Evolutionary conservation across 805 yeast genomes (phyloP), one percentile per base, ranked within the genome.

Genomic region (Yarrowia hollandica): DNA sequence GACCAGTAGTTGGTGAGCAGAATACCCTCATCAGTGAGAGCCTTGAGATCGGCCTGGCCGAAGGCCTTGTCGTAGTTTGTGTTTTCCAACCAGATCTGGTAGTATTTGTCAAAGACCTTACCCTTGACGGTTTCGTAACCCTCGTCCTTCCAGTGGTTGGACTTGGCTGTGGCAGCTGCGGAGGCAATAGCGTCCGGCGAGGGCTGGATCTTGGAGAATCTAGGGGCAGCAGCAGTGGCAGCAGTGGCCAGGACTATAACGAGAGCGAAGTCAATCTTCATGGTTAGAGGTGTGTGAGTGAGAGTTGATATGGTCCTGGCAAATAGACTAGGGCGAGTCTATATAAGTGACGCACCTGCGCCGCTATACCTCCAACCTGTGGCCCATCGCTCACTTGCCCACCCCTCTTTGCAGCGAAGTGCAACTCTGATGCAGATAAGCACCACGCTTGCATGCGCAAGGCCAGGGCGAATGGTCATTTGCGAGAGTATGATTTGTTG

Each of bases 1-100:
- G 78, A 77, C 75, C 79, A 79, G 74, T 80, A 79, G 75, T 80
- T 80, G 69, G 71, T 72, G 64, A 80, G 71, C 41, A 71, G 68
- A 59, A 78, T 71, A 68, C 82, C 83, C 60, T 76, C 66, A 64
- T 71, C 60, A 23, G 77, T 76, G 58, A 79, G 71, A 66, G 72
- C 71, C 66, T 71, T 69, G 64, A 80, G 68, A 57, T 77, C 78
- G 8, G 72, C 68, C 66, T 79, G 74, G 64, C 72, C 75, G 41
- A 73, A 74, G 42, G 82, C 83, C 64, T 79, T 79, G 64, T 76
- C 78, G 68, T 68, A 79, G 71, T 78, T 70, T 58, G 82, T 79
- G 70, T 77, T 77, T 70, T 79, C 83, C 62, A 80, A 74, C 77
- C 79, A 80, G 63, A 80, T 76, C 64, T 72, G 71, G 57, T 70